These are phyloP conservation scores for Neopestalotiopsis clavispora DNA, from an alignment of 2,329 filamentous ascomycete genomes.

Conservation along the genomic window DNA sequence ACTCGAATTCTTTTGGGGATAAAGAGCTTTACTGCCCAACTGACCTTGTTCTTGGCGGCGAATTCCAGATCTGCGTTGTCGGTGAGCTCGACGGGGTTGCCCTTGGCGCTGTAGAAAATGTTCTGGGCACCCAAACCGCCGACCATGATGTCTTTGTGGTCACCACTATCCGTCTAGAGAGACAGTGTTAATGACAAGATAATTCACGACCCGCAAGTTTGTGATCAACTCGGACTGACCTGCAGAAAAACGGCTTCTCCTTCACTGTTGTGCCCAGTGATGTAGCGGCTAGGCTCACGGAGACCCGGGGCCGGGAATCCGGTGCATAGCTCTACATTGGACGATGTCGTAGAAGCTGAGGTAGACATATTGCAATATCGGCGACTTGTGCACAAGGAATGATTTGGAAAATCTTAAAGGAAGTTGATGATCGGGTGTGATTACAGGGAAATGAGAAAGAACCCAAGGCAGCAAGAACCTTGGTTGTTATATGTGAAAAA, in stretches of 20 bases:
- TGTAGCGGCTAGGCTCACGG: neutral
- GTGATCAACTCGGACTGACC: neutral
- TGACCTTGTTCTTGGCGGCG: constrained; percentile 6
- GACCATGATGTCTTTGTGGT: constrained; percentile 22
- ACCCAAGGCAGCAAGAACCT: too few species aligned
- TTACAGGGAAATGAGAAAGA: too few species aligned
- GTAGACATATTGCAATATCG: too few species aligned
- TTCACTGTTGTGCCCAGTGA: neutral
- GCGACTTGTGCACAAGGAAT: too few species aligned
- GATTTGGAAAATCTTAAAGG: too few species aligned
- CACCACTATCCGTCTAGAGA: constrained; percentile 21
- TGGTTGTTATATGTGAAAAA: too few species aligned
- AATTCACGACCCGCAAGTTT: too few species aligned
- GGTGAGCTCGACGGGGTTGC: constrained; percentile 21
- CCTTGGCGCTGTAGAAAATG: constrained; percentile 21
- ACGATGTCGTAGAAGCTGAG: too few species aligned
- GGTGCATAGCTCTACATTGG: neutral
- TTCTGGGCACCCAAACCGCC: constrained; percentile 16
- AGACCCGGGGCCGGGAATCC: constrained; percentile 1
- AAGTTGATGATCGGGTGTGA: too few species aligned
- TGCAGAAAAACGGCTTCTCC: neutral
- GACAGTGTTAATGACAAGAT: neutral
- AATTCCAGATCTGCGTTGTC: constrained; percentile 22
- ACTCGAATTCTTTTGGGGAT: neutral
- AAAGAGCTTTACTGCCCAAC: neutral